Evolutionary conservation across 75 land plant species (phyloP).

Genomic region (Azolla pinnata): DNA sequence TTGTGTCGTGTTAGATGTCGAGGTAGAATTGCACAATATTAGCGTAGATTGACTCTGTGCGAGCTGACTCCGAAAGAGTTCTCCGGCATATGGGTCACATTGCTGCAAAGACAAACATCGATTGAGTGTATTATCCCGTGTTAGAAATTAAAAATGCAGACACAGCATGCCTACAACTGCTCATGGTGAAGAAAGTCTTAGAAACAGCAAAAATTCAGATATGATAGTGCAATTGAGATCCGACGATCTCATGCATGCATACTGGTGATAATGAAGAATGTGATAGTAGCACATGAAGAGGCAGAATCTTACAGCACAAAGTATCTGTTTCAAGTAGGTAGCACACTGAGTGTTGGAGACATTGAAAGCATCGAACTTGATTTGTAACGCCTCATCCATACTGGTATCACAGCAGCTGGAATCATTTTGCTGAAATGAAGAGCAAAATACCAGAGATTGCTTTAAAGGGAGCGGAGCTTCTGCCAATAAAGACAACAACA

Average conservation of each 20-base stretch:
- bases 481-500: constrained; percentile 13
- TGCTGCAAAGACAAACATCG: constrained; percentile 34
- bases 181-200: neutral
- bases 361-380: constrained; percentile 47
- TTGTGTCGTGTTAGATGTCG: constrained; percentile 21
- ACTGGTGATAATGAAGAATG: neutral
- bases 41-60: constrained; percentile 17
- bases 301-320: constrained; percentile 59
- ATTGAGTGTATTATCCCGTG: constrained; percentile 2
- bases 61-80: constrained; percentile 33
- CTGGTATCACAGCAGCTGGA: constrained; percentile 49
- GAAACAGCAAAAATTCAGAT: too few relatives aligned
- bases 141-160: neutral
- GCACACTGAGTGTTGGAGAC: constrained; percentile 51
- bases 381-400: constrained; percentile 36
- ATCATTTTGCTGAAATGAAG: constrained; percentile 33
- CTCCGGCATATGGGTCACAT: constrained; percentile 77
- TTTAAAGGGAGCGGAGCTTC: constrained; percentile 43
- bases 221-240: neutral
- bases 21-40: constrained; percentile 57
- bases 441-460: constrained; percentile 48
- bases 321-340: constrained; percentile 50
- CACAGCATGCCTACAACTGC: neutral
- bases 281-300: neutral
- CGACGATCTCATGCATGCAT: neutral